Evolutionary conservation across 2,329 filamentous ascomycete species (phyloP).

Genomic region (Dactylonectria macrodidyma): DNA sequence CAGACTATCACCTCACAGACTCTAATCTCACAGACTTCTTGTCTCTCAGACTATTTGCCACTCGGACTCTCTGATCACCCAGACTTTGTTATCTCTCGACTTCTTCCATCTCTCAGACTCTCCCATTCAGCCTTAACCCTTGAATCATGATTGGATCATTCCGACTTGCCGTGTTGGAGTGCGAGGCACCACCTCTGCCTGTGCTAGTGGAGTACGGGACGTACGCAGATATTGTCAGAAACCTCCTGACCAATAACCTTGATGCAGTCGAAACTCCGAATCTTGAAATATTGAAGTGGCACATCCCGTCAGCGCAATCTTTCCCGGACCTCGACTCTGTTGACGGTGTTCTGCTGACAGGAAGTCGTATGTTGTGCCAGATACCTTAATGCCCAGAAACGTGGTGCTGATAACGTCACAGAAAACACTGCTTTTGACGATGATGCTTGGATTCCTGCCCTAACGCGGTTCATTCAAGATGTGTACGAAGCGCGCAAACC

Average conservation of each 20-base stretch:
- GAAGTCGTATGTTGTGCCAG: conserved; percentile 29
- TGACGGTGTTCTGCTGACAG: conserved; percentile 32
- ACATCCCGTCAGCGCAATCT: conserved; percentile 8
- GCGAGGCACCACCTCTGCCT: conserved; percentile 24
- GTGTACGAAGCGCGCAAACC: conserved; percentile 29
- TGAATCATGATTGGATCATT: conserved; percentile 8
- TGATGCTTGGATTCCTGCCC: conserved; percentile 26
- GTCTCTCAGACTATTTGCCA: too few species aligned
- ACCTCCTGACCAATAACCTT: conserved; percentile 20
- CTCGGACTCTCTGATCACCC: too few species aligned
- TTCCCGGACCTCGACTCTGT: conserved; percentile 27
- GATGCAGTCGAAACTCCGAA: not conserved
- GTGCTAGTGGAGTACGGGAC: conserved; percentile 30
- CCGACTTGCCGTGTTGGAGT: conserved; percentile 33
- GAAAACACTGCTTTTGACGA: conserved; percentile 31
- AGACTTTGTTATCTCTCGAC: too few species aligned
- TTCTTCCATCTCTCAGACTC: not conserved
- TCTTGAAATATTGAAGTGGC: conserved; percentile 16
- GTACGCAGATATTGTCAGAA: conserved; percentile 33
- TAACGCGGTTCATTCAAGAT: conserved; percentile 24
- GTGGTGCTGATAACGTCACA: not conserved
- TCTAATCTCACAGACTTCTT: too few species aligned
- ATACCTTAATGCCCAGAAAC: not conserved
- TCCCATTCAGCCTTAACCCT: not conserved
- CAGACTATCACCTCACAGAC: too few species aligned